Conservation (phyloP, 495 filamentous ascomycete species). For the Opeltia flavorubescens region DNA sequence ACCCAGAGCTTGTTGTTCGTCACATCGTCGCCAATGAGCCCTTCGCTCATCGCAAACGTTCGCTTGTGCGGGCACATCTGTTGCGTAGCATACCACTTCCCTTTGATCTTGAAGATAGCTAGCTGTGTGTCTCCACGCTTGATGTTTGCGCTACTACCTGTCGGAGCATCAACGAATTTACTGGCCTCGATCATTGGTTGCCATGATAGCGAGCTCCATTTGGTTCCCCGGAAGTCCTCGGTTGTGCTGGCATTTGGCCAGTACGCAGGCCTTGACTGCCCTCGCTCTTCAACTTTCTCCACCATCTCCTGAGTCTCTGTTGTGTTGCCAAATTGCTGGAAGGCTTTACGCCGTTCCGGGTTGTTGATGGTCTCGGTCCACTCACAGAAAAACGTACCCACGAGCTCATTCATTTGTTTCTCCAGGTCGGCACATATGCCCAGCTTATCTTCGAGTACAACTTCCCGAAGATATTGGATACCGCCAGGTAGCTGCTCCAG, state of each 20-base stretch:
- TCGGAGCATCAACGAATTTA: slow-evolving; percentile 61
- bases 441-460: slow-evolving; percentile 78
- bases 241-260: slow-evolving; percentile 61
- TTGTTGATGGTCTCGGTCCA: slow-evolving; percentile 77
- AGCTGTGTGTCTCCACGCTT: slow-evolving; percentile 89
- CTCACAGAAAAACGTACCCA: slow-evolving; percentile 86
- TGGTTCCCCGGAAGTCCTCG: slow-evolving; percentile 59
- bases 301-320: slow-evolving; percentile 52
- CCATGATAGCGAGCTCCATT: slow-evolving; percentile 65
- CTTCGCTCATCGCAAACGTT: slow-evolving; percentile 78
- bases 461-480: slow-evolving; percentile 68
- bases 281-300: slow-evolving; percentile 61
- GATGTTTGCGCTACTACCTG: slow-evolving; percentile 54
- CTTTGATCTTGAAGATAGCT: slow-evolving; percentile 76
- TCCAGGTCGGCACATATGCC: slow-evolving; percentile 82
- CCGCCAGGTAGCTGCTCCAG: slow-evolving; percentile 79
- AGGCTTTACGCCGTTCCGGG: slow-evolving; percentile 53
- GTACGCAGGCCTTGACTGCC: slow-evolving; percentile 63
- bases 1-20: slow-evolving; percentile 55
- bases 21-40: slow-evolving; percentile 65
- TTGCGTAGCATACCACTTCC: slow-evolving; percentile 78
- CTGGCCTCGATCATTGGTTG: slow-evolving; percentile 66
- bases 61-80: slow-evolving; percentile 98
- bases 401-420: slow-evolving; percentile 76
- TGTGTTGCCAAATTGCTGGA: slow-evolving; percentile 85